Conservation (phyloP, 345 rosid species). For the Orychophragmus violaceus region DNA sequence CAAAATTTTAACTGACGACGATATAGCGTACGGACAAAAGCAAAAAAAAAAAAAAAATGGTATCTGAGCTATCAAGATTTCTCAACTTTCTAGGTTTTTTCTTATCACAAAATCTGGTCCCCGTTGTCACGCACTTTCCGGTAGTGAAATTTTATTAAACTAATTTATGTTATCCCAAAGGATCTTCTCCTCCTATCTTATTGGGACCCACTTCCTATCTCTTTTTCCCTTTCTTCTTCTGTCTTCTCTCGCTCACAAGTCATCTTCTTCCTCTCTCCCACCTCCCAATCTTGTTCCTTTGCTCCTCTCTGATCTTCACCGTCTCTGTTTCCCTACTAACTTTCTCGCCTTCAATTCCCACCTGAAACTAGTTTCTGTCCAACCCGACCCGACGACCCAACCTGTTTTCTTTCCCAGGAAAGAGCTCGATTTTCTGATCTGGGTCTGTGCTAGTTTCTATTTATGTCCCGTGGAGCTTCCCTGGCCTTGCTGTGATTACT, state of each 20-base stretch:
- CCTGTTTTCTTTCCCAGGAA: neutral
- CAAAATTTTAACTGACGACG: neutral
- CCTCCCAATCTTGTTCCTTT: slow-evolving; percentile 7
- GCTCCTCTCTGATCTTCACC: neutral
- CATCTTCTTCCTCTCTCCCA: neutral
- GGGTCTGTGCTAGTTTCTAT: neutral
- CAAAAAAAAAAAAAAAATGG: neutral
- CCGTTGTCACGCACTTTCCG: slow-evolving; percentile 13
- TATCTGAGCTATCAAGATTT: neutral
- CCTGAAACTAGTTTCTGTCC: neutral
- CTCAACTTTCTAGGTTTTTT: neutral
- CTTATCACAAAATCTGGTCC: neutral
- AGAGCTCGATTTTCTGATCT: neutral
- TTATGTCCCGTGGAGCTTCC: neutral
- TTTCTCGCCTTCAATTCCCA: neutral
- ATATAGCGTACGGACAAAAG: neutral
- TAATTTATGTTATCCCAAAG: neutral
- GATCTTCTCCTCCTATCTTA: slow-evolving; percentile 25
- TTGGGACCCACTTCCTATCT: slow-evolving; percentile 26
- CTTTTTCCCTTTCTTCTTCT: slow-evolving; percentile 15
- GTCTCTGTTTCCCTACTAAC: neutral
- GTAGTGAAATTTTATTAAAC: neutral
- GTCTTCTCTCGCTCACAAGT: slow-evolving; percentile 10
- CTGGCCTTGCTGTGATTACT: neutral
- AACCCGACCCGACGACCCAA: neutral